Conservation (phyloP, 495 filamentous ascomycete genomes). For the Penicillium antarcticum region DNA sequence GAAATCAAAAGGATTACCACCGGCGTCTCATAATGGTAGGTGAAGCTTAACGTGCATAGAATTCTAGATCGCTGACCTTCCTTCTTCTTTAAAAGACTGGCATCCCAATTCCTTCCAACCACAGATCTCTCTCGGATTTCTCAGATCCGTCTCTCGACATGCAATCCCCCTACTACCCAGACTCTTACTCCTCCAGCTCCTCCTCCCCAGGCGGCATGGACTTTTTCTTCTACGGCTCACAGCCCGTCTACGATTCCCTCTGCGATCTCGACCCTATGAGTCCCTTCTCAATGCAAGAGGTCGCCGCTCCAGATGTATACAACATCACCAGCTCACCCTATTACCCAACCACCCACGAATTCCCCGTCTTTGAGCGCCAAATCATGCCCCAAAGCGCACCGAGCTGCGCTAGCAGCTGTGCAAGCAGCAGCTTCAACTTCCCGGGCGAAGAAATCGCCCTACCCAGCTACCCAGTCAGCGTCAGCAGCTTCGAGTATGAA, state of each 20-base stretch:
- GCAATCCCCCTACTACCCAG: slow-evolving; percentile 27
- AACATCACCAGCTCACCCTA: slow-evolving; percentile 26
- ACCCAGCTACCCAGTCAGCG: slow-evolving; percentile 12
- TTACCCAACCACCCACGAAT: slow-evolving; percentile 10
- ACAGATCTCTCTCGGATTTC: slow-evolving; percentile 1
- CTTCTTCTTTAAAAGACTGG: slow-evolving; percentile 15
- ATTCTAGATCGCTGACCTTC: slow-evolving; percentile 5
- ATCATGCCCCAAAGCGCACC: slow-evolving; percentile 17
- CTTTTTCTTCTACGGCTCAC: slow-evolving; percentile 25
- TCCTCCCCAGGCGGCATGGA: slow-evolving; percentile 28
- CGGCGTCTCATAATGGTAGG: slow-evolving; percentile 27
- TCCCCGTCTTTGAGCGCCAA: slow-evolving; percentile 11
- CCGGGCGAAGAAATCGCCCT: slow-evolving; percentile 17
- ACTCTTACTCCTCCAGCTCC: slow-evolving; percentile 24
- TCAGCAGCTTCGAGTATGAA: slow-evolving; percentile 9
- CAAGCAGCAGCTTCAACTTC: slow-evolving; percentile 16
- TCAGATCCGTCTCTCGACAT: slow-evolving; percentile 7
- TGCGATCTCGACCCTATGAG: slow-evolving; percentile 18
- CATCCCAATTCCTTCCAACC: slow-evolving; percentile 4
- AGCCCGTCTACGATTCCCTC: slow-evolving; percentile 20
- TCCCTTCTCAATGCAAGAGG: slow-evolving; percentile 18
- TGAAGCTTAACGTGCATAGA: slow-evolving; percentile 1
- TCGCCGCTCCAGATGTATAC: slow-evolving; percentile 16
- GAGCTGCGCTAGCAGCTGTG: slow-evolving; percentile 20
- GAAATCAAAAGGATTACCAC: slow-evolving; percentile 12